Evolutionary conservation across 805 yeast genomes (phyloP), one percentile per base, ranked within the genome.

Genomic region (Cyberlindnera mycetangii): DNA sequence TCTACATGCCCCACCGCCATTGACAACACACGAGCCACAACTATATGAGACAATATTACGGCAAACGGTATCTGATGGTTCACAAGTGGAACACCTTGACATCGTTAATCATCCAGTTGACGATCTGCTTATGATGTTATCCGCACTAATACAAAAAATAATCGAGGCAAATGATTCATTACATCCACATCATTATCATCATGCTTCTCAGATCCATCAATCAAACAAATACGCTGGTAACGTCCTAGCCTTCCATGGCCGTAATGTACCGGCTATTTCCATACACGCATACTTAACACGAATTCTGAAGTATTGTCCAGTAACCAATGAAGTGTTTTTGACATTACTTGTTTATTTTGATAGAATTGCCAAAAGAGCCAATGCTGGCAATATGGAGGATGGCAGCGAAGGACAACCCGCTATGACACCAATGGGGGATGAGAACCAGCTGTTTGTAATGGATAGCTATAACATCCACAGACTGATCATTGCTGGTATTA

Each of bases 391-490:
- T 21, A 56, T 52, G 12, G 61, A 54, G 18, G 60, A 49, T 14
- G 48, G 35, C 18, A 51, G 35, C 18, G 52, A 44, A 7, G 49
- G 55, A 17, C 51, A 49, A 19, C 41, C 28, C 11, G 32, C 35
- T 39, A 43, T 40, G 17, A 19, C 47, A 25, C 48, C 49, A 38
- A 25, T 44, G 31, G 51, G 47, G 48, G 51, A 56, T 40, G 62
- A 62, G 41, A 75, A 70, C 41, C 92, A 85, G 62, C 66, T 88
- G 48, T 90, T 93, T 64, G 96, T 92, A 9, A 88, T 93, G 90
- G 98, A 93, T 66, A 85, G 95, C 46, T 92, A 85, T 66, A 93
- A 93, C 63, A 89, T 93, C 50, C 99, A 93, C 67, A 75, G 99
- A 50, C 73, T 93, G 52, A 87, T 93, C 40, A 92, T 93, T 38